Base-by-base conservation (phyloP, 148 eudicot genomes). In the Amaranthus cruentus region DNA sequence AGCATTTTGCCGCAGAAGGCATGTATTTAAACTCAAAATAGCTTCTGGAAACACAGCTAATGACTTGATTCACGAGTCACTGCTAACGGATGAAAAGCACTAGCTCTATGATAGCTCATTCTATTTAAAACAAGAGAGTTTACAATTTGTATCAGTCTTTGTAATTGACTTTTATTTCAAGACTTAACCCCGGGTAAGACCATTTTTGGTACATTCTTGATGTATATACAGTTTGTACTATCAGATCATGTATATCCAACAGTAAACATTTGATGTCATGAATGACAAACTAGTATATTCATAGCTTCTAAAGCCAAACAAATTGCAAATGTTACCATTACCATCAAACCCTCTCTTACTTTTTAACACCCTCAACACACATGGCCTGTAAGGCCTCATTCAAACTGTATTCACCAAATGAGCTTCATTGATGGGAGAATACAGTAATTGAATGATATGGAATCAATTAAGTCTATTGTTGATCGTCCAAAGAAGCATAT, bases 171-270 rank as follows among this genome's bases (percentile, higher is more conserved):
- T 14, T 9, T 11, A n/a, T 62, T 62, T 10, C 14, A 43, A n/a
- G 3, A 18, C 4, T 15, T 6, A n/a, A n/a, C n/a, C n/a, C n/a
- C n/a, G n/a, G n/a, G n/a, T n/a, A n/a, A n/a, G 63, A 60, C 3
- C 63, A 60, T 58, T 4, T 56, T 3, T 28, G 28, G 6, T 56
- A 11, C 6, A 58, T 2, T 18, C 5, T 0, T 21, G 7, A 28
- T 28, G 38, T 6, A 18, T 42, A 18, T 59, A 59, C 42, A 59
- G 13, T 15, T 15, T 59, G 38, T 2, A 6, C 14, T 48, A 62
- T 62, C 48, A 42, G 12, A 38, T 62, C 48, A 62, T 62, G 48
- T 62, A 62, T 47, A 62, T 42, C 66, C 66, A 62, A 62, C 43
- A 10, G 10, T 4, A 62, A 6, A 0, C 14, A 42, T 8, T 42